phyloP scores from a whole-genome alignment of 2,329 filamentous ascomycete species.

The Aspergillus sp. region DNA sequence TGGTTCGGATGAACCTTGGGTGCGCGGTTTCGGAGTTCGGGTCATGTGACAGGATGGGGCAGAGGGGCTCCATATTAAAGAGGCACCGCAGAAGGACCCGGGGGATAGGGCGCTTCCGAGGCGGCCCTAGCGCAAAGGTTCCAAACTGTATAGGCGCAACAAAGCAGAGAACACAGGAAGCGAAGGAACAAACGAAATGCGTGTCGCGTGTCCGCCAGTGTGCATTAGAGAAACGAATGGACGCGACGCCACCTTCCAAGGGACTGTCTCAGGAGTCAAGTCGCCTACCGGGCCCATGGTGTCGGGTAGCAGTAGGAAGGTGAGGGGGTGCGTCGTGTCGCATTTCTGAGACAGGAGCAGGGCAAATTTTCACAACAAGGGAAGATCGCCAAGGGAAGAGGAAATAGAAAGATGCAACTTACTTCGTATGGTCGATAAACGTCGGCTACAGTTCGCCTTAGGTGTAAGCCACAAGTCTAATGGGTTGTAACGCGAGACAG shows the following conservation, averaged over 20 bases:
- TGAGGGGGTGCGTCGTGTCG: not conserved
- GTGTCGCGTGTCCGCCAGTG: not conserved
- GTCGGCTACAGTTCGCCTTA: conserved; percentile 39
- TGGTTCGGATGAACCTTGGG: conserved; percentile 1
- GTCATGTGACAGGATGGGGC: conserved; percentile 10
- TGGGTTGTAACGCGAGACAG: conserved; percentile 14
- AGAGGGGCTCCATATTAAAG: not conserved
- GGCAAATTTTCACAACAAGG: not conserved
- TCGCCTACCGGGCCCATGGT: not conserved
- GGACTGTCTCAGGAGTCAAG: not conserved
- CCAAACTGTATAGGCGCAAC: conserved; percentile 9
- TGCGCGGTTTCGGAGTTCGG: conserved; percentile 4
- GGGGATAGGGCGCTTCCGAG: conserved; percentile 10
- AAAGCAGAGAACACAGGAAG: not conserved
- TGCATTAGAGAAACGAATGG: not conserved
- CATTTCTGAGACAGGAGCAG: not conserved
- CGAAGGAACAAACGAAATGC: not conserved
- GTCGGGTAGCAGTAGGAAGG: not conserved
- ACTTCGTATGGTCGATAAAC: conserved; percentile 49
- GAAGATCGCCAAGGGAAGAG: conserved; percentile 4
- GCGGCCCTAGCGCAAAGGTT: conserved; percentile 11
- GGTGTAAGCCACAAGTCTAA: conserved; percentile 20
- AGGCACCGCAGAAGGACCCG: conserved; percentile 8
- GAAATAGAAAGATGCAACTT: conserved; percentile 29
- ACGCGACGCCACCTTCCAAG: not conserved